Base-by-base conservation (phyloP, 2,329 filamentous ascomycete genomes). In the Ophiocordyceps sinensis region DNA sequence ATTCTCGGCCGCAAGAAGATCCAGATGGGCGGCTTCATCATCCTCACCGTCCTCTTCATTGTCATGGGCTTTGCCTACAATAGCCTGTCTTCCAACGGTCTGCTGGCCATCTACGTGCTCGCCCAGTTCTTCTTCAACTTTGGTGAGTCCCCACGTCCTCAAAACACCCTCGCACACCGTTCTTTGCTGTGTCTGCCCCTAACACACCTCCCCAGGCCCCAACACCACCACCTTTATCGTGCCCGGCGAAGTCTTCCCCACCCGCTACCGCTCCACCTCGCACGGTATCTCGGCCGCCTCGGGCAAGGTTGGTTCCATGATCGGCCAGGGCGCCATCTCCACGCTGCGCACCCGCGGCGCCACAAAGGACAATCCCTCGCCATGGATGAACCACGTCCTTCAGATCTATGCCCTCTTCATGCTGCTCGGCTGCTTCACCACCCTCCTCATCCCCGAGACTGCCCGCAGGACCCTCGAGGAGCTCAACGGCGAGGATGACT, bases 321-420 rank as follows among this genome's bases (percentile, higher is more conserved):
- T 72, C 44, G 70, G 70, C 40, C 70, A 73, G 61, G 69, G 70
- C 34, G 72, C 73, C 51, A 74, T 77, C 49, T 67, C 71, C 3
- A 70, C 66, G 12, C 66, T 77, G 14, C 63, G 70, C 38, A 68
- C 65, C 11, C 55, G 55, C 13, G 64, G 65, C n/a, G 66, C 62
- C 14, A 62, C 63, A 29, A 43, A 48, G 8, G 47, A 41, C 2
- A 62, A 64, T 46, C 47, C 53, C 0, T 52, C 57, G 14, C 82
- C 80, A 2, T 87, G 82, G 82, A 71, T 87, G 59, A 70, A 85
- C 62, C 82, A 86, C 58, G 81, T 86, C 34, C 75, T 87, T 54
- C 67, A 85, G 67, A 85, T 86, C 51, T 73, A 71, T 53, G 79
- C 81, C 6, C 67, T 84, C 26, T 86, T 88, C 68, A 87, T 86